Base-by-base conservation (phyloP, 2,329 filamentous ascomycete genomes). In the Dothideomycetes sp. region DNA sequence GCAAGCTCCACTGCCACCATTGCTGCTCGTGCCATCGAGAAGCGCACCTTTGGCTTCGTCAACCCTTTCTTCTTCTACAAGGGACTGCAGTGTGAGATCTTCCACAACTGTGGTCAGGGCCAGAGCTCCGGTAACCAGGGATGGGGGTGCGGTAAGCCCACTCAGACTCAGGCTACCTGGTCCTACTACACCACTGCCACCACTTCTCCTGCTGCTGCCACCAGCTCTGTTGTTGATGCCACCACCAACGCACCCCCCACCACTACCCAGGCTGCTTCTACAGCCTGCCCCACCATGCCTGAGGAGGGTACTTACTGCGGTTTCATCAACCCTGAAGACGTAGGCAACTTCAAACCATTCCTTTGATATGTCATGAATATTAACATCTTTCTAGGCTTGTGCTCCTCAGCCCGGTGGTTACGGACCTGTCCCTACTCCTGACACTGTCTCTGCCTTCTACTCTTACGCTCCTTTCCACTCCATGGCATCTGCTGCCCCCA, bases 251-350 rank as follows among this genome's bases (percentile, higher is more conserved):
- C 22, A 5, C 8, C 17, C 11, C 20, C 45, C 5, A 48, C 41
- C 24, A 31, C 42, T 16, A 49, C 50, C 16, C 51, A 49, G 33
- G 53, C 51, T 18, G 48, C 53, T 7, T 45, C 36, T 19, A 43
- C 49, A n/a, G 41, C 52, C 16, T 60, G 56, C 47, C 46, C 53
- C 6, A 58, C 51, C 5, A 45, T 47, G 4, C 53, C 52, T 13
- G 56, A 59, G 43, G 50, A 47, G 10, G 57, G 57, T 17, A 60
- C 57, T 6, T 59, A 52, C 50, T 60, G 58, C 33, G 59, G 60
- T 16, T 62, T 61, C 47, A 57, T 61, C 49, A 61, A 61, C 45
- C 60, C 59, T 6, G 49, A 59, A 17, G 59, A 62, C 34, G 49
- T 58, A n/a, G n/a, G n/a, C n/a, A n/a, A n/a, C n/a, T n/a, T n/a